Evolutionary conservation across 805 yeast genomes (phyloP).

Genomic region (Lachancea fermentati): DNA sequence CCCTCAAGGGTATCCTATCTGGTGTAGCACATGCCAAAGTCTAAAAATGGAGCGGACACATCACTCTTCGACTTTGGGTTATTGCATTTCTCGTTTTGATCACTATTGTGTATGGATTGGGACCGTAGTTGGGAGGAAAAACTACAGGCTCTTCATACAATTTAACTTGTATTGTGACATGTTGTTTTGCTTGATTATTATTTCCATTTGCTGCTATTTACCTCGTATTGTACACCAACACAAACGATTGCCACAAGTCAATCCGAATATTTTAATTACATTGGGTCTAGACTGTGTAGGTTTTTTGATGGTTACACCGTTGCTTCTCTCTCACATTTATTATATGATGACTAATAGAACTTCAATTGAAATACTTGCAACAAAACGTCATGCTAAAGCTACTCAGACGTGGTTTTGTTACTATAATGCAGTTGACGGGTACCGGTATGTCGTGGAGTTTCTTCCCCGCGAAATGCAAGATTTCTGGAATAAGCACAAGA

Average conservation of each 20-base stretch:
- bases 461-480: slow-evolving; percentile 22
- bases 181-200: slow-evolving; percentile 36
- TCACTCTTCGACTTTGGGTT: slow-evolving; percentile 52
- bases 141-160: slow-evolving; percentile 55
- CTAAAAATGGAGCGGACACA: slow-evolving; percentile 64
- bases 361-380: slow-evolving; percentile 52
- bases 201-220: slow-evolving; percentile 35
- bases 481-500: slow-evolving; percentile 21
- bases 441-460: slow-evolving; percentile 40
- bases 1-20: slow-evolving; percentile 65
- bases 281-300: slow-evolving; percentile 42
- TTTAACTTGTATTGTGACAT: slow-evolving; percentile 38
- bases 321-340: slow-evolving; percentile 39
- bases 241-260: slow-evolving; percentile 25
- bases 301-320: slow-evolving; percentile 39
- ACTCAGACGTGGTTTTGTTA: slow-evolving; percentile 23
- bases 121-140: slow-evolving; percentile 58
- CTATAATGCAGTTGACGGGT: slow-evolving; percentile 29
- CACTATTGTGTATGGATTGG: slow-evolving; percentile 84
- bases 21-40: slow-evolving; percentile 64
- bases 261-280: slow-evolving; percentile 47
- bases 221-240: slow-evolving; percentile 17
- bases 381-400: slow-evolving; percentile 29
- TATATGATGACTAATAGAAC: slow-evolving; percentile 47
- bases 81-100: slow-evolving; percentile 72